Conservation (phyloP, 2,329 filamentous ascomycete species). For the Davidsoniella virescens region DNA sequence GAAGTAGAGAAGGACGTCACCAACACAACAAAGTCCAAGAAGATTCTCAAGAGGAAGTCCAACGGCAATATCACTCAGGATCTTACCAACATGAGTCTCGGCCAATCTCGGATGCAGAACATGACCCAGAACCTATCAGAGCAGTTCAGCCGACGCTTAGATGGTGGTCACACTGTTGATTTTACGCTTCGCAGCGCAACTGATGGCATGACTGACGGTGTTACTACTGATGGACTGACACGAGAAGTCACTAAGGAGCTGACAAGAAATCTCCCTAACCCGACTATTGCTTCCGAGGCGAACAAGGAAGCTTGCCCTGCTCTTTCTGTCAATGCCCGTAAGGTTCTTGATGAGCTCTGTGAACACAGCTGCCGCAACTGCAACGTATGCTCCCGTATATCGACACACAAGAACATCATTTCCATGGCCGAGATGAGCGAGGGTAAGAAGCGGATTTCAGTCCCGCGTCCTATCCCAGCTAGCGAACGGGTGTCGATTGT, state of each 20-base stretch:
- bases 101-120: constrained; percentile 3
- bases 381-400: constrained; percentile 39
- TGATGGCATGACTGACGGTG: not conserved
- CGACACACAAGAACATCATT: constrained; percentile 25
- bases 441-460: constrained; percentile 42
- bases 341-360: constrained; percentile 36
- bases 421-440: constrained; percentile 23
- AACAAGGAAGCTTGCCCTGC: constrained; percentile 23
- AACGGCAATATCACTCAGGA: constrained; percentile 13
- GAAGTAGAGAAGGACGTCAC: constrained; percentile 13
- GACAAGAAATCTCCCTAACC: not conserved
- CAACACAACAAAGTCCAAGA: constrained; percentile 1
- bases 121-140: constrained; percentile 9
- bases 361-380: constrained; percentile 41
- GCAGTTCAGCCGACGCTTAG: constrained; percentile 15
- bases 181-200: constrained; percentile 8
- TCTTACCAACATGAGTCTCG: constrained; percentile 14
- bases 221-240: constrained; percentile 3
- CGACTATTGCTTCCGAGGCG: not conserved
- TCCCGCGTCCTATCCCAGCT: constrained; percentile 49
- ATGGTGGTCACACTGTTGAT: constrained; percentile 5
- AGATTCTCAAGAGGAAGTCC: constrained; percentile 9
- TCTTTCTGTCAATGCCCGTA: constrained; percentile 35
- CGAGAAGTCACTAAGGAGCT: constrained; percentile 5
- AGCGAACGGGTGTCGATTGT: constrained; percentile 33